Conservation (phyloP, 2,329 filamentous ascomycete genomes). For the Phyllosticta citriasiana region DNA sequence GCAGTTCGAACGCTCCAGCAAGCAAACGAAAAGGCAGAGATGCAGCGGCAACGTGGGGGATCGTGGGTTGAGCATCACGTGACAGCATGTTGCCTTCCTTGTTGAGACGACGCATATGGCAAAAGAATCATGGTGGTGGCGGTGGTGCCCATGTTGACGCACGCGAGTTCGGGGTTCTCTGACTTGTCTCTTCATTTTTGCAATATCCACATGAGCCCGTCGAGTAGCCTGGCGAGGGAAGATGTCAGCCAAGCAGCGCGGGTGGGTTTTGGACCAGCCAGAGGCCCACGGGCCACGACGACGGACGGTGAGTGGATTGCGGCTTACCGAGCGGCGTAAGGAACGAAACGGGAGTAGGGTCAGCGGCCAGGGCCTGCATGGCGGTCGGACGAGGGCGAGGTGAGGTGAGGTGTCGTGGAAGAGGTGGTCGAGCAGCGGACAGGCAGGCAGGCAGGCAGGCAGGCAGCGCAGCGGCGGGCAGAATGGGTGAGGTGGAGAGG, state of each 20-base stretch:
- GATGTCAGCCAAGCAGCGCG: conserved; percentile 1
- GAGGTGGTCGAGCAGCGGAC: background rate
- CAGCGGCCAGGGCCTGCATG: conserved; percentile 29
- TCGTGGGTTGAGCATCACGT: conserved; percentile 2
- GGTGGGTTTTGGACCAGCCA: conserved; percentile 23
- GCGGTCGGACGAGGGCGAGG: conserved; percentile 31
- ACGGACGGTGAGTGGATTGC: conserved; percentile 28
- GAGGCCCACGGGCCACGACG: conserved; percentile 25
- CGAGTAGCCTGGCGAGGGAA: conserved; percentile 33
- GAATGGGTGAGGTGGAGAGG: background rate
- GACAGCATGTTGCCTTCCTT: background rate
- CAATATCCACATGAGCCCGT: conserved; percentile 42
- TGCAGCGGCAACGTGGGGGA: background rate
- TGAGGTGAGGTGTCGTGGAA: conserved; percentile 4
- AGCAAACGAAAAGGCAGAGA: background rate
- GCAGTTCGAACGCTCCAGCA: background rate
- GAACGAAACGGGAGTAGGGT: conserved; percentile 13
- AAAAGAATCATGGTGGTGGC: conserved; percentile 4
- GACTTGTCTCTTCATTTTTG: conserved; percentile 37
- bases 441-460: no score
- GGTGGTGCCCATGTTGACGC: conserved; percentile 22
- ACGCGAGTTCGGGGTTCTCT: conserved; percentile 39
- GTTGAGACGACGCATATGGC: conserved; percentile 1
- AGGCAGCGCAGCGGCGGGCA: no score
- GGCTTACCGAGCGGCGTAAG: conserved; percentile 31